phyloP scores from a whole-genome alignment of 2,329 filamentous ascomycete genomes.

The Teratosphaeria epicoccoides region DNA sequence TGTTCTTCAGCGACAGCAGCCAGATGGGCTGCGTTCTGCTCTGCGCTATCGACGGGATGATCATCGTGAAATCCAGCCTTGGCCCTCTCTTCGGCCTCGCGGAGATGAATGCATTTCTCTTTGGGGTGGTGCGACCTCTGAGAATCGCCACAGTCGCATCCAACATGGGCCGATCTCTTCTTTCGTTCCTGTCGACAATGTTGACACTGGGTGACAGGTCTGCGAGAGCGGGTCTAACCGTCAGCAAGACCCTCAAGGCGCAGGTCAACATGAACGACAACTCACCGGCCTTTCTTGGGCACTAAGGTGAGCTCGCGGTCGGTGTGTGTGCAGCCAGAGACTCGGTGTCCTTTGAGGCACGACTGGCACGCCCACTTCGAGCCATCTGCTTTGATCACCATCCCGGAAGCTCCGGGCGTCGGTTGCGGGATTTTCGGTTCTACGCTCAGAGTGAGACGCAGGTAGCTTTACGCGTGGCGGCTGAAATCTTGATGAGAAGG shows the following conservation, averaged over 20 bases:
- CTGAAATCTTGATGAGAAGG: neutral
- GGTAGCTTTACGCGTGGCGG: neutral
- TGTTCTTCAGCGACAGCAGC: slow-evolving; percentile 28
- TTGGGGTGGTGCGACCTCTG: slow-evolving; percentile 56
- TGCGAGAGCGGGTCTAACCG: neutral
- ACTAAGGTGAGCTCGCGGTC: slow-evolving; percentile 88
- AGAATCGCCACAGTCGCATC: slow-evolving; percentile 84
- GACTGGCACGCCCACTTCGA: slow-evolving; percentile 98
- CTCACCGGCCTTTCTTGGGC: slow-evolving; percentile 78
- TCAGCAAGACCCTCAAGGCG: neutral
- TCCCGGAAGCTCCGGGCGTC: slow-evolving; percentile 11
- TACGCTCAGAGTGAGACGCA: slow-evolving; percentile 1
- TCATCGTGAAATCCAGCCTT: slow-evolving; percentile 21
- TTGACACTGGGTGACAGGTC: slow-evolving; percentile 87
- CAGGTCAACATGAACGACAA: neutral
- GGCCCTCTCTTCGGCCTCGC: slow-evolving; percentile 26
- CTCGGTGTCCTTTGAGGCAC: slow-evolving; percentile 94
- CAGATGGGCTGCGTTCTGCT: slow-evolving; percentile 19
- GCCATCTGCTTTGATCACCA: slow-evolving; percentile 50
- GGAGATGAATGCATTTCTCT: slow-evolving; percentile 35
- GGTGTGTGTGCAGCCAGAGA: slow-evolving; percentile 94
- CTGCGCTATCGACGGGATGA: slow-evolving; percentile 6
- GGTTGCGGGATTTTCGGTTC: slow-evolving; percentile 10
- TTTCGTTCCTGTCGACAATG: slow-evolving; percentile 96
- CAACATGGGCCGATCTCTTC: slow-evolving; percentile 85